phyloP scores from a whole-genome alignment of 2,329 filamentous ascomycete genomes.

The Exophiala sp. region DNA sequence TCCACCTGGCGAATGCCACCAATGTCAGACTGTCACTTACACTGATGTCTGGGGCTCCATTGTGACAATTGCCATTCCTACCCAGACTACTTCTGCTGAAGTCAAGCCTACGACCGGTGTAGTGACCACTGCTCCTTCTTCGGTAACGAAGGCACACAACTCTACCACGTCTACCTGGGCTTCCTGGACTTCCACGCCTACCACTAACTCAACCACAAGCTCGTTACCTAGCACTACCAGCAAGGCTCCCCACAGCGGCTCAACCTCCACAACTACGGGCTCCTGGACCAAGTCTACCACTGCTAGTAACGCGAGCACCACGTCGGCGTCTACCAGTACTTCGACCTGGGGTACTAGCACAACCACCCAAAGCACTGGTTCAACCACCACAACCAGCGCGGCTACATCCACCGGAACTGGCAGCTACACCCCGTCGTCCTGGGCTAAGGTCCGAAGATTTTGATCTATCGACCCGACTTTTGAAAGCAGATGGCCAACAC shows the following conservation, averaged over 20 bases:
- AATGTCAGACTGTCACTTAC: constrained; percentile 31
- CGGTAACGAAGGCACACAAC: constrained; percentile 2
- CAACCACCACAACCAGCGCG: constrained; percentile 11
- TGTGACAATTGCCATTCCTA: constrained; percentile 31
- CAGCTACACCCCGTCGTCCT: neutral
- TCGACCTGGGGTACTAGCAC: neutral
- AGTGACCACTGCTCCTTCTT: neutral
- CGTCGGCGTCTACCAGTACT: constrained; percentile 7
- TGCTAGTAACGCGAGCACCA: neutral
- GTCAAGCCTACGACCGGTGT: neutral
- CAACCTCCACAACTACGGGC: neutral
- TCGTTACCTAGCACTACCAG: neutral
- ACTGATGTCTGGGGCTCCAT: constrained; percentile 29
- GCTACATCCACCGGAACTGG: neutral
- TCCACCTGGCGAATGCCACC: constrained; percentile 18
- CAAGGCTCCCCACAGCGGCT: neutral
- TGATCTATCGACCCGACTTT: neutral
- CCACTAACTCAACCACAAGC: constrained; percentile 6
- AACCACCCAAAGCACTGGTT: neutral
- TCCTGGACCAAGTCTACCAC: constrained; percentile 1
- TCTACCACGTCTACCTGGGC: constrained; percentile 1
- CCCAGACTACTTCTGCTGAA: constrained; percentile 1
- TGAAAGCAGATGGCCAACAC: neutral
- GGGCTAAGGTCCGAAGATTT: constrained; percentile 1
- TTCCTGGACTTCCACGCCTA: too few species aligned